A percentile compares a stretch with the other conserved stretches of the same genome.
These are phyloP conservation scores for Gamsiella multidivaricata DNA, from an alignment of 192 early-diverging fungal species.

Conservation along the genomic window DNA sequence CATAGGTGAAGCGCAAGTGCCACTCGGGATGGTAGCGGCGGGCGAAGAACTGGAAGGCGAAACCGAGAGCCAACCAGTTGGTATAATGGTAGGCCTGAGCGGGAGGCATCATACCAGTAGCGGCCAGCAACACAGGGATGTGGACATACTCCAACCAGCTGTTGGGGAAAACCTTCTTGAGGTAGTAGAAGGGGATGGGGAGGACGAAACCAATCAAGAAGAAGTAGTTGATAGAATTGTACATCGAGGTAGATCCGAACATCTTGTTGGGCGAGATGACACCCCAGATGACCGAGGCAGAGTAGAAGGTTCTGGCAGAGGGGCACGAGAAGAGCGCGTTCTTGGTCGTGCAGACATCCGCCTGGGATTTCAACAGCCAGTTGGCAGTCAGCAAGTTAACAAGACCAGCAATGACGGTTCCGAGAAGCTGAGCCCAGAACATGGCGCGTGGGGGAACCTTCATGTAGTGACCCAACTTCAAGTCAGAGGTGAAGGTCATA, in stretches of 20 bases:
- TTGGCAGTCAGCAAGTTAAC: conserved; percentile 61
- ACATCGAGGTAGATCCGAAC: conserved; percentile 60
- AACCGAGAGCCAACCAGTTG: conserved; percentile 59
- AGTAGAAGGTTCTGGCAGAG: conserved; percentile 59
- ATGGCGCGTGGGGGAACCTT: conserved; percentile 49
- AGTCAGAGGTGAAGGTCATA: conserved; percentile 72
- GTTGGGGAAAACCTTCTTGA: conserved; percentile 64
- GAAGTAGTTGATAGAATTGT: conserved; percentile 56
- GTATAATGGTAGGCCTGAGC: conserved; percentile 58
- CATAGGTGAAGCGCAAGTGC: conserved; percentile 76
- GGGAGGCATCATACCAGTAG: conserved; percentile 65
- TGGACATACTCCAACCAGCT: conserved; percentile 59
- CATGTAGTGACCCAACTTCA: conserved; percentile 69
- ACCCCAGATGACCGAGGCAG: too few relatives aligned
- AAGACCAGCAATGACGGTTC: conserved; percentile 68
- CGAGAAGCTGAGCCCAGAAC: conserved; percentile 67
- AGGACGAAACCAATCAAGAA: conserved; percentile 66
- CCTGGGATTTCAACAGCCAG: conserved; percentile 54
- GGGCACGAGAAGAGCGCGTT: conserved; percentile 59
- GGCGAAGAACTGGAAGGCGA: conserved; percentile 63
- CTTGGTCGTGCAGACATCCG: conserved; percentile 49
- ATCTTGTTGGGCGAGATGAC: conserved; percentile 73
- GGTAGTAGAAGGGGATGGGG: too few relatives aligned
- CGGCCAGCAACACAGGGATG: conserved; percentile 64
- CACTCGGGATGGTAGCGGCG: conserved; percentile 61